Conservation (phyloP, 2,329 filamentous ascomycete species). For the Xylariaceae sp. region DNA sequence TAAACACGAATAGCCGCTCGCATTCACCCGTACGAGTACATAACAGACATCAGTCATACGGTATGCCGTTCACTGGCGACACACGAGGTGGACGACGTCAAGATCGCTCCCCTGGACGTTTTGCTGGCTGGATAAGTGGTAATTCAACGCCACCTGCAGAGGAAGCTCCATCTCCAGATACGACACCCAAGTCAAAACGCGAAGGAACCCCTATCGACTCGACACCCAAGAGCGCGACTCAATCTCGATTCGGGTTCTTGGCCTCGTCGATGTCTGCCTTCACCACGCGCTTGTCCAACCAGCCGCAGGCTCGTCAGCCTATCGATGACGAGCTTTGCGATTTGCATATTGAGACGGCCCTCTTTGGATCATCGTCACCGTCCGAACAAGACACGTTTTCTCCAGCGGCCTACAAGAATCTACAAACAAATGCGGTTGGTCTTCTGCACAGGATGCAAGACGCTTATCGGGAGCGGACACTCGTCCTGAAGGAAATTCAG, state of each 20-base stretch:
- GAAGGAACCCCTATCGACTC: conserved; percentile 21
- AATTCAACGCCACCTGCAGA: too few species aligned
- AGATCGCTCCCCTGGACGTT: conserved; percentile 18
- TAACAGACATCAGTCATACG: conserved; percentile 17
- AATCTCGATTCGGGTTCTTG: conserved; percentile 43
- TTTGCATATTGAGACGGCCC: conserved; percentile 50
- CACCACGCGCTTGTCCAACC: conserved; percentile 33
- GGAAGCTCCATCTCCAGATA: conserved; percentile 21
- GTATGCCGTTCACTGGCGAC: conserved; percentile 41
- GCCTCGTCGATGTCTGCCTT: conserved; percentile 42
- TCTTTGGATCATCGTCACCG: conserved; percentile 45
- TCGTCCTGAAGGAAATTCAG: conserved; percentile 45
- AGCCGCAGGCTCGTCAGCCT: conserved; percentile 20
- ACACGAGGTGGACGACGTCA: conserved; percentile 22
- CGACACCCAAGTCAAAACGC: conserved; percentile 28
- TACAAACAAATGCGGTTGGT: conserved; percentile 53
- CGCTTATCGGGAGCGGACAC: conserved; percentile 52
- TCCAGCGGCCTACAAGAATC: conserved; percentile 55
- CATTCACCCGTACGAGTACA: conserved; percentile 13
- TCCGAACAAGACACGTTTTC: conserved; percentile 47
- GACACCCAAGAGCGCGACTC: conserved; percentile 31
- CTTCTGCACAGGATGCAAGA: conserved; percentile 53
- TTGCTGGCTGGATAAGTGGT: conserved; percentile 31
- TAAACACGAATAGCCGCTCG: conserved; percentile 9
- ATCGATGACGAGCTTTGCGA: conserved; percentile 50